Evolutionary conservation across 2,329 filamentous ascomycete species (phyloP).

Genomic region (Cladosporium oxysporum): DNA sequence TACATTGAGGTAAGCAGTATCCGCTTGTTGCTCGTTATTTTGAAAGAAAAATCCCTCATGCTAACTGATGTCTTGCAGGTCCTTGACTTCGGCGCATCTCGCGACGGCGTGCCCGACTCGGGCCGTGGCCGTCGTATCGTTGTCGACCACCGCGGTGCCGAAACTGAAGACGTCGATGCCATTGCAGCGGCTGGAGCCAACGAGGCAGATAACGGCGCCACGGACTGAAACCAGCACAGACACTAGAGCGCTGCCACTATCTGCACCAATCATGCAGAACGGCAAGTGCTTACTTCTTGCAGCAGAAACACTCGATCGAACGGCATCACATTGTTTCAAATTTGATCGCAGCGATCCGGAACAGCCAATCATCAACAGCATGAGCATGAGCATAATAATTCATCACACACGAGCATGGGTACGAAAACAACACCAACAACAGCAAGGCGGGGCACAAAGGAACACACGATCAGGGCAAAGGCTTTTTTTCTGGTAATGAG

Average conservation of each 20-base stretch:
- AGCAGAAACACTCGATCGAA: background rate
- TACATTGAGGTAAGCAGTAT: conserved; percentile 80
- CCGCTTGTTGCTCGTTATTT: background rate
- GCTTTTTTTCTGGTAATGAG: background rate
- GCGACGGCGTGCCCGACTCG: conserved; percentile 78
- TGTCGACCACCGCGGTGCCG: conserved; percentile 44
- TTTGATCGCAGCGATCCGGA: background rate
- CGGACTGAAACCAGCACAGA: background rate
- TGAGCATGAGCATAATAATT: background rate
- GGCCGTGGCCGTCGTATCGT: conserved; percentile 77
- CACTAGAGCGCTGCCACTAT: background rate
- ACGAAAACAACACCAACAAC: background rate
- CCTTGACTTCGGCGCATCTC: conserved; percentile 91
- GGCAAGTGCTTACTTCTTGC: background rate
- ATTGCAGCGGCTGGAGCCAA: conserved; percentile 19
- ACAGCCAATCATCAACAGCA: background rate
- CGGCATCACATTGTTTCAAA: background rate
- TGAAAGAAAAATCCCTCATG: background rate
- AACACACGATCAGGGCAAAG: background rate
- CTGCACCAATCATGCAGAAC: background rate
- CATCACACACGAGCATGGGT: background rate
- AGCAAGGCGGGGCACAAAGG: background rate
- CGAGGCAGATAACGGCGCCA: background rate
- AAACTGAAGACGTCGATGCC: conserved; percentile 38
- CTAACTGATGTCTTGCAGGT: conserved; percentile 63